A percentile compares a stretch with the other conserved stretches of the same genome.
Conservation (phyloP, 2,329 filamentous ascomycete species). For the Penicillium sp. region DNA sequence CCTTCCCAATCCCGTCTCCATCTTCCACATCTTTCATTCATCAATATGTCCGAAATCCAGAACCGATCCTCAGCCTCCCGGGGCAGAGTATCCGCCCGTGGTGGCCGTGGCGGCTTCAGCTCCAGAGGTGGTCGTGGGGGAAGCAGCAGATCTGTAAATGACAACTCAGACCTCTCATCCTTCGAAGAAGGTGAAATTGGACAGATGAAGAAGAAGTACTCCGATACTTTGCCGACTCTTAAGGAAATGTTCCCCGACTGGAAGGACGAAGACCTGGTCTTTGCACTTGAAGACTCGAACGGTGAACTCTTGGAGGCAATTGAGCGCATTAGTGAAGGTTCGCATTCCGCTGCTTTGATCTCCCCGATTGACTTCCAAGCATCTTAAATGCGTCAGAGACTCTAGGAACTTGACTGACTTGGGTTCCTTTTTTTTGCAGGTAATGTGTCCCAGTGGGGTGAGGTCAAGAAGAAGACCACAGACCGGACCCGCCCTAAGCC, state of each 20-base stretch:
- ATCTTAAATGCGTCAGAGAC: neutral
- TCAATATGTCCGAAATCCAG: slow-evolving; percentile 90
- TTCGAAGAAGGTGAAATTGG: slow-evolving; percentile 85
- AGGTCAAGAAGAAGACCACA: slow-evolving; percentile 54
- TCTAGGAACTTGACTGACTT: slow-evolving; percentile 13
- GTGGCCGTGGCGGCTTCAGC: slow-evolving; percentile 75
- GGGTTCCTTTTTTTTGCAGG: slow-evolving; percentile 32
- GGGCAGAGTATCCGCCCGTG: slow-evolving; percentile 87
- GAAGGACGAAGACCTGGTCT: slow-evolving; percentile 93
- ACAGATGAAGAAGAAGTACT: slow-evolving; percentile 88
- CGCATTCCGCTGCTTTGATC: slow-evolving; percentile 5
- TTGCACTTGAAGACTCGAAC: slow-evolving; percentile 77
- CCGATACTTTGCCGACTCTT: slow-evolving; percentile 74
- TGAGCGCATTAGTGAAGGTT: slow-evolving; percentile 55
- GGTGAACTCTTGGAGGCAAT: slow-evolving; percentile 52
- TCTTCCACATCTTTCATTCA: slow-evolving; percentile 37
- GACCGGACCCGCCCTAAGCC: slow-evolving; percentile 49
- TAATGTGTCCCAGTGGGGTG: slow-evolving; percentile 55
- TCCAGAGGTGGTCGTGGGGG: slow-evolving; percentile 70
- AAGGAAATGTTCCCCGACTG: slow-evolving; percentile 94
- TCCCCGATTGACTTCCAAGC: slow-evolving; percentile 1
- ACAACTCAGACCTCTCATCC: slow-evolving; percentile 64
- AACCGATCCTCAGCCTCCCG: slow-evolving; percentile 78
- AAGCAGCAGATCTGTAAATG: slow-evolving; percentile 68
- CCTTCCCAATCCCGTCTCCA: slow-evolving; percentile 27